Percentiles rank a stretch among this genome's conserved stretches.
These are phyloP conservation scores for Colletotrichum theobromicola DNA, from an alignment of 2,329 filamentous ascomycete species.

Conservation along the genomic window DNA sequence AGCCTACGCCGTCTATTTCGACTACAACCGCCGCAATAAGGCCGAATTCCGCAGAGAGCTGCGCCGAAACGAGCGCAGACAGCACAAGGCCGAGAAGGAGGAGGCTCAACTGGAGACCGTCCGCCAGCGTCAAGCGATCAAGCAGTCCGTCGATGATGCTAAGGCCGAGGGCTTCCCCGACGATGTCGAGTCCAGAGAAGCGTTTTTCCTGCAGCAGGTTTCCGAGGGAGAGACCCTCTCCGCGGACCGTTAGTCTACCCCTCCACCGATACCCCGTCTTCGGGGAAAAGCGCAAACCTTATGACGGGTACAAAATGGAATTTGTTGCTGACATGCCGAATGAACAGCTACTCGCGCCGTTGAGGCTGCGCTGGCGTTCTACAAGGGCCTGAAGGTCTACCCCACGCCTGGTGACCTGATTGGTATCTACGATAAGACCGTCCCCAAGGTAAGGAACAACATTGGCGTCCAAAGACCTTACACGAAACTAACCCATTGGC, in stretches of 20 bases:
- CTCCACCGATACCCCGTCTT: neutral
- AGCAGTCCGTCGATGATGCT: constrained; percentile 76
- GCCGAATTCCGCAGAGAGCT: constrained; percentile 70
- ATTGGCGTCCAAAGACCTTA: neutral
- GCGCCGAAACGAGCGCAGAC: constrained; percentile 77
- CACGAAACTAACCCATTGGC: constrained; percentile 24
- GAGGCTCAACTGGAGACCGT: constrained; percentile 69
- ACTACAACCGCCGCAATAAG: constrained; percentile 68
- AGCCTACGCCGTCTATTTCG: constrained; percentile 74
- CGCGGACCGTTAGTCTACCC: constrained; percentile 72
- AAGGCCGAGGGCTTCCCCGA: constrained; percentile 91
- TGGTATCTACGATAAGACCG: constrained; percentile 97
- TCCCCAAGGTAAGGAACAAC: constrained; percentile 76
- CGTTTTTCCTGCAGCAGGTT: constrained; percentile 96
- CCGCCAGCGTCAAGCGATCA: constrained; percentile 76
- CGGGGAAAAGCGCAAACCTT: neutral
- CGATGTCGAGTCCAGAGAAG: constrained; percentile 91
- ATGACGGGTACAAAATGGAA: neutral
- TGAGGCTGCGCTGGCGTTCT: constrained; percentile 93
- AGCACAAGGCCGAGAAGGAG: constrained; percentile 75
- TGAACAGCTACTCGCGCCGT: constrained; percentile 46
- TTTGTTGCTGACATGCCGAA: neutral
- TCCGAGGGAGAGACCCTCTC: constrained; percentile 85
- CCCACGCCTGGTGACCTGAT: constrained; percentile 92
- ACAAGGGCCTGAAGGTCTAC: constrained; percentile 98